Conservation (phyloP, 1,284 basidiomycete species). For the Ganoderma lingzhi region DNA sequence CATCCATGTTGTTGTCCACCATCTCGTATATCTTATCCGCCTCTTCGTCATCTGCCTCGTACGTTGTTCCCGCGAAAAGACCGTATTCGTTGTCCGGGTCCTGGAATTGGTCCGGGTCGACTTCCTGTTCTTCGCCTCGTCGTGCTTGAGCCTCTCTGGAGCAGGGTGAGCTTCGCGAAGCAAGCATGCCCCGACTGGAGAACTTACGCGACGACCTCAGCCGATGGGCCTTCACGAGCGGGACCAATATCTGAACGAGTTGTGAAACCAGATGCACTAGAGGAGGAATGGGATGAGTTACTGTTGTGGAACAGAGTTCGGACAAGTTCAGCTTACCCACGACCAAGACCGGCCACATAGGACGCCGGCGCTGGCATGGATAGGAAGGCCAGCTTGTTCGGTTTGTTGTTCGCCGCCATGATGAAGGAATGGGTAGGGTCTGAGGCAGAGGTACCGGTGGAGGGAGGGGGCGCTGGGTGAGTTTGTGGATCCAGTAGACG, state of each 20-base stretch:
- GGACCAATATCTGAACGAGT: constrained; percentile 99
- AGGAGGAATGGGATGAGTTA: constrained; percentile 19
- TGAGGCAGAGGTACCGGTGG: background rate
- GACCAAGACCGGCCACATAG: constrained; percentile 95
- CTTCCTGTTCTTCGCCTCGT: constrained; percentile 87
- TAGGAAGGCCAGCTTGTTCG: constrained; percentile 83
- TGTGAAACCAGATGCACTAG: constrained; percentile 95
- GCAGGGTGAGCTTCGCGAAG: constrained; percentile 8
- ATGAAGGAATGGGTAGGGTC: background rate
- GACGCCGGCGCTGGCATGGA: constrained; percentile 92
- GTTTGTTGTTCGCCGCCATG: constrained; percentile 62
- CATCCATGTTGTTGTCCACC: constrained; percentile 93
- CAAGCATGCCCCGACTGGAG: background rate
- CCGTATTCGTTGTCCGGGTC: constrained; percentile 98
- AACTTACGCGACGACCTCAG: constrained; percentile 85
- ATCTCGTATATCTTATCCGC: constrained; percentile 94
- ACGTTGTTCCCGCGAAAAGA: constrained; percentile 94
- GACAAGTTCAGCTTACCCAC: constrained; percentile 68
- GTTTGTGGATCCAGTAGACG: background rate
- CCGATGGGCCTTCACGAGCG: constrained; percentile 92
- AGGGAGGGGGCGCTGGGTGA: background rate
- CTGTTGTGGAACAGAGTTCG: constrained; percentile 13
- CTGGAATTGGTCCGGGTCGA: constrained; percentile 91
- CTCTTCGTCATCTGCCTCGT: constrained; percentile 98
- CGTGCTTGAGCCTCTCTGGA: constrained; percentile 80